Conservation (phyloP, 169 alveolate genomes). For the Plasmodium inui region DNA sequence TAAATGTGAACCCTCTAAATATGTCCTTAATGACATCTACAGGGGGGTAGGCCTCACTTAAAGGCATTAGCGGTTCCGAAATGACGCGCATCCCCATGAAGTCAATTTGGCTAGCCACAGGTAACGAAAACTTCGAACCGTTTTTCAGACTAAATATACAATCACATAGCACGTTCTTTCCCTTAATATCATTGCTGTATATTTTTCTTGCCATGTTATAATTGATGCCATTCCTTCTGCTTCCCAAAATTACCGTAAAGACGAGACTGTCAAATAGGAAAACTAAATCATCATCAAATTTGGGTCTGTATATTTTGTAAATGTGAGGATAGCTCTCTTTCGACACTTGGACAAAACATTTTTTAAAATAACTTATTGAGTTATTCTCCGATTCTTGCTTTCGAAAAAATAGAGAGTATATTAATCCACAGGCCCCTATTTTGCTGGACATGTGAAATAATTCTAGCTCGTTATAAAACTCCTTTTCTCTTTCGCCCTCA, state of each 20-base stretch:
- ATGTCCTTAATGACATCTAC: slow-evolving; percentile 56
- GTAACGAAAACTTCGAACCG: slow-evolving; percentile 77
- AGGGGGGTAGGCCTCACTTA: slow-evolving; percentile 21
- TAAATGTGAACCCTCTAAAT: slow-evolving; percentile 18
- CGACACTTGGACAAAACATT: slow-evolving; percentile 41
- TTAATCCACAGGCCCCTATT: slow-evolving; percentile 73
- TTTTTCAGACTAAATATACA: slow-evolving; percentile 78
- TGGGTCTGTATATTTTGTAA: slow-evolving; percentile 79
- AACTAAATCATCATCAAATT: slow-evolving; percentile 80
- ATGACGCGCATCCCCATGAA: slow-evolving; percentile 84
- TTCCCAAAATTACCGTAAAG: slow-evolving; percentile 78
- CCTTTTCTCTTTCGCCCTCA: slow-evolving; percentile 66
- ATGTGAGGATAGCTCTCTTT: slow-evolving; percentile 49
- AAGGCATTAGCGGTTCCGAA: slow-evolving; percentile 83
- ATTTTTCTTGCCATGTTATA: slow-evolving; percentile 80
- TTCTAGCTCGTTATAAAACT: slow-evolving; percentile 53
- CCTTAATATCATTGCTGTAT: slow-evolving; percentile 84
- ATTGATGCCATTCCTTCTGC: slow-evolving; percentile 41
- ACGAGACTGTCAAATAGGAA: slow-evolving; percentile 82
- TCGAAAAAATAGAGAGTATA: slow-evolving; percentile 50
- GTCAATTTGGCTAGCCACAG: slow-evolving; percentile 81
- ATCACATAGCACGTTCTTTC: slow-evolving; percentile 83
- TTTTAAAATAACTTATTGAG: slow-evolving; percentile 19
- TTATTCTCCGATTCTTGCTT: slow-evolving; percentile 22
- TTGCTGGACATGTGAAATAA: slow-evolving; percentile 64